Evolutionary conservation across 75 land plant genomes (phyloP), one percentile per base, ranked within the genome.

Genomic region (Pinus tabuliformis): DNA sequence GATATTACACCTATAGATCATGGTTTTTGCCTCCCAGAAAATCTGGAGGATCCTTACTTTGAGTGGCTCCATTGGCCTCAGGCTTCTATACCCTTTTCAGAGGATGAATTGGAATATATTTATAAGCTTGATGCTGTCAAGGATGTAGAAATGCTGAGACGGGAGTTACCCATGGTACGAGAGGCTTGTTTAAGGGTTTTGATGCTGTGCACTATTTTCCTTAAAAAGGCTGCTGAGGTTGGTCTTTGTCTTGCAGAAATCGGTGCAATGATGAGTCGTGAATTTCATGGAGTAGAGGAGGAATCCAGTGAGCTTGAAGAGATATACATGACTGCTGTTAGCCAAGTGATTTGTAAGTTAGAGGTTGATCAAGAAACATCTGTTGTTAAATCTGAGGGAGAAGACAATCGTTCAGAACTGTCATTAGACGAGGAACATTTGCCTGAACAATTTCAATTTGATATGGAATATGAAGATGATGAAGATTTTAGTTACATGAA

Each of bases 21-120:
- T 70, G 95, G 95, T 22, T 88, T 93, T 8, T 91, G 95, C 86
- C 80, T 93, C 11, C 95, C 94, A 17, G 95, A 92, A 65, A 76
- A 81, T 49, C 82, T 89, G 62, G 93, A 91, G 37, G 93, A 86
- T 36, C 93, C 89, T 15, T 89, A 91, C 79, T 91, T 91, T 39
- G 93, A 91, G 64, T 91, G 93, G 93, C 88, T 91, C 14, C 93
- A 91, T 72, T 93, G 96, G 96, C 96, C 92, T 56, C 94, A 93
- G 57, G 88, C 94, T 4, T 91, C 96, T 20, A 78, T 93, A 74
- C 94, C 95, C 0, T 93, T 93, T 61, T 89, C 95, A 18, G 94
- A 93, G 37, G 95, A 89, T 33, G 95, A 93, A 80, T 80, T 91
- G 57, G 83, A 85, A 54, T 93, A 93, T 68, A 91, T 93, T 37